phyloP scores from a whole-genome alignment of 176 grass and related monocot species.

The Bothriochloa decipiens region DNA sequence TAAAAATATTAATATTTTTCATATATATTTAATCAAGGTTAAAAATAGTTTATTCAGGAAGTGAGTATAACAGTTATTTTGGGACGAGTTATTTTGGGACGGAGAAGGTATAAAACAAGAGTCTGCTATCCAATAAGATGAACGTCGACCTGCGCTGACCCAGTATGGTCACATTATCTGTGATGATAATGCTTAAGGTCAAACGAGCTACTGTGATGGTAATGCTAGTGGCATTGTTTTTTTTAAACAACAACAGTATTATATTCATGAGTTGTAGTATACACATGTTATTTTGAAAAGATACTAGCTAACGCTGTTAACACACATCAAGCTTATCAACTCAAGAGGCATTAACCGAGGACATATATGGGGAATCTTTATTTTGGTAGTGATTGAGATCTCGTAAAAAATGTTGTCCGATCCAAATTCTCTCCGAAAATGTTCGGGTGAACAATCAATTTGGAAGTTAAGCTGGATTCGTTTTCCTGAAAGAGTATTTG shows the following conservation, averaged over 20 bases:
- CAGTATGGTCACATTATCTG: constrained; percentile 42
- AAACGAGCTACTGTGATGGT: background rate
- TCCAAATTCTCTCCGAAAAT: too few relatives aligned
- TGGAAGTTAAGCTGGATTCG: too few relatives aligned
- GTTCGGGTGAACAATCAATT: too few relatives aligned
- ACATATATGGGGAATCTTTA: background rate
- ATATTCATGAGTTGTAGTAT: background rate
- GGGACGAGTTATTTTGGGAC: too few relatives aligned
- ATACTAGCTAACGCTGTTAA: background rate
- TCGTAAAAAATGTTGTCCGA: too few relatives aligned
- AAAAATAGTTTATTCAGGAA: too few relatives aligned
- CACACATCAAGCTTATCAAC: background rate
- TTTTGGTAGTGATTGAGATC: background rate
- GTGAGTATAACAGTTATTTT: too few relatives aligned
- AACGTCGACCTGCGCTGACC: constrained; percentile 32
- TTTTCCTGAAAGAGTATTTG: too few relatives aligned
- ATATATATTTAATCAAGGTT: too few relatives aligned
- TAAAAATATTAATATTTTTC: too few relatives aligned
- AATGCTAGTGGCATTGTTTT: background rate
- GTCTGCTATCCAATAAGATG: background rate
- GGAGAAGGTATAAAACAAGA: too few relatives aligned
- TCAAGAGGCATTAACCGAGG: background rate
- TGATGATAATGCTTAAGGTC: constrained; percentile 31
- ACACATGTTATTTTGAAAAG: background rate
- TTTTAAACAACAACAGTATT: background rate